These are phyloP conservation scores for Serendipita indica DNA, from an alignment of 768 basidiomycete species.

Conservation along the genomic window DNA sequence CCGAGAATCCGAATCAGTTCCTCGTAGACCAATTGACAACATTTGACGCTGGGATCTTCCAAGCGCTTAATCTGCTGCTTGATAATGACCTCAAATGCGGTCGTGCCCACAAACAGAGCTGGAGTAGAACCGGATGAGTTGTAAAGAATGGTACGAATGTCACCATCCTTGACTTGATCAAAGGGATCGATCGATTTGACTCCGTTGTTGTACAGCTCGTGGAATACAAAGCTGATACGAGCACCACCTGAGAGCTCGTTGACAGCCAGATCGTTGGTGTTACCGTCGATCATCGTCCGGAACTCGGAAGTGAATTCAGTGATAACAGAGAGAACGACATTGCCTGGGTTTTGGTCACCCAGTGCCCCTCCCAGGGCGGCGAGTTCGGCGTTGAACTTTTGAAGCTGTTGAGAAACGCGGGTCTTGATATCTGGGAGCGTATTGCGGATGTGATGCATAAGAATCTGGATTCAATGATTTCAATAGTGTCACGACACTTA, in stretches of 20 bases:
- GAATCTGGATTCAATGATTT: slow-evolving; percentile 41
- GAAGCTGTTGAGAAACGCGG: slow-evolving; percentile 78
- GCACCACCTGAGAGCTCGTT: slow-evolving; percentile 99
- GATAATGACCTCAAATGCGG: slow-evolving; percentile 96
- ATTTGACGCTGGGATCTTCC: slow-evolving; percentile 87
- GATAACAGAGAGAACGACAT: slow-evolving; percentile 90
- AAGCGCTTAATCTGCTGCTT: slow-evolving; percentile 97
- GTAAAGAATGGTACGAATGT: slow-evolving; percentile 89
- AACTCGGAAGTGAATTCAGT: slow-evolving; percentile 97
- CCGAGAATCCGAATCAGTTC: slow-evolving; percentile 93
- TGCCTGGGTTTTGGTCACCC: slow-evolving; percentile 74
- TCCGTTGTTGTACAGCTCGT: slow-evolving; percentile 94
- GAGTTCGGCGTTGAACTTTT: slow-evolving; percentile 79
- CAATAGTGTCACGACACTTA: background rate
- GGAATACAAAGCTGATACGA: slow-evolving; percentile 96
- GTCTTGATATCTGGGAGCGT: slow-evolving; percentile 98
- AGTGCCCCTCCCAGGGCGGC: slow-evolving; percentile 69
- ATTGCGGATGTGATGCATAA: slow-evolving; percentile 97
- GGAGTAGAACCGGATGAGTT: slow-evolving; percentile 98
- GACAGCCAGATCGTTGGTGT: slow-evolving; percentile 84
- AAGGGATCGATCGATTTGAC: slow-evolving; percentile 95
- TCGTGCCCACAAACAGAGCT: slow-evolving; percentile 88
- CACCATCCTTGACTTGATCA: slow-evolving; percentile 96
- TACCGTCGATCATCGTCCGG: slow-evolving; percentile 92
- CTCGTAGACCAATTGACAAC: slow-evolving; percentile 91